phyloP scores from a whole-genome alignment of 192 early-diverging fungal genomes.

The Gonapodya sp. region DNA sequence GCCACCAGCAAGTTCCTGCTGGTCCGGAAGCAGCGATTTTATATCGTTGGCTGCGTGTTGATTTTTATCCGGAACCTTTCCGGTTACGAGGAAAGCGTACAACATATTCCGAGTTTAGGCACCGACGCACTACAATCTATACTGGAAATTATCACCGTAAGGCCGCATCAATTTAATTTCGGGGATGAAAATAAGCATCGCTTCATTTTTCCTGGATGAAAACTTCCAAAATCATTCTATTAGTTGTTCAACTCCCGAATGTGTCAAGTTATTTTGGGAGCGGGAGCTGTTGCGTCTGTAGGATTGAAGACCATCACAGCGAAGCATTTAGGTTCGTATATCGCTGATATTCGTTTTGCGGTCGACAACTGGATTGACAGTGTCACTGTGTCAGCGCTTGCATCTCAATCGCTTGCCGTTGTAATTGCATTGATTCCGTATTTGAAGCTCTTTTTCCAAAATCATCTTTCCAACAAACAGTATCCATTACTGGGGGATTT shows the following conservation, averaged over 20 bases:
- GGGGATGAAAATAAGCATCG: no score
- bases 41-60: slow-evolving; percentile 80
- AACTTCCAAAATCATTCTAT: no score
- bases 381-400: slow-evolving; percentile 52
- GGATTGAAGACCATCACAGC: slow-evolving; percentile 96
- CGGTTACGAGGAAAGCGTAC: slow-evolving; percentile 80
- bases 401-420: slow-evolving; percentile 82
- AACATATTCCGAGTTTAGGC: slow-evolving; percentile 64
- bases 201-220: no score
- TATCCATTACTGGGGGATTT: slow-evolving; percentile 76
- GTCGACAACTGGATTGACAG: no score
- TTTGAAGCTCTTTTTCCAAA: slow-evolving; percentile 63
- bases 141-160: slow-evolving; percentile 74
- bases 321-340: slow-evolving; percentile 69
- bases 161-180: not conserved
- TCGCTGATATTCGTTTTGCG: no score
- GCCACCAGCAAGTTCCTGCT: slow-evolving; percentile 46
- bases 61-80: slow-evolving; percentile 83
- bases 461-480: slow-evolving; percentile 67
- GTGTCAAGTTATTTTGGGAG: slow-evolving; percentile 96
- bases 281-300: slow-evolving; percentile 93
- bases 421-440: slow-evolving; percentile 82
- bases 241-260: slow-evolving; percentile 90
- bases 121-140: slow-evolving; percentile 84
- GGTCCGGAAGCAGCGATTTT: slow-evolving; percentile 66